Percentiles rank a stretch among this genome's conserved stretches.
These are phyloP conservation scores for Orychophragmus violaceus DNA, from an alignment of 345 rosid species.

Conservation along the genomic window DNA sequence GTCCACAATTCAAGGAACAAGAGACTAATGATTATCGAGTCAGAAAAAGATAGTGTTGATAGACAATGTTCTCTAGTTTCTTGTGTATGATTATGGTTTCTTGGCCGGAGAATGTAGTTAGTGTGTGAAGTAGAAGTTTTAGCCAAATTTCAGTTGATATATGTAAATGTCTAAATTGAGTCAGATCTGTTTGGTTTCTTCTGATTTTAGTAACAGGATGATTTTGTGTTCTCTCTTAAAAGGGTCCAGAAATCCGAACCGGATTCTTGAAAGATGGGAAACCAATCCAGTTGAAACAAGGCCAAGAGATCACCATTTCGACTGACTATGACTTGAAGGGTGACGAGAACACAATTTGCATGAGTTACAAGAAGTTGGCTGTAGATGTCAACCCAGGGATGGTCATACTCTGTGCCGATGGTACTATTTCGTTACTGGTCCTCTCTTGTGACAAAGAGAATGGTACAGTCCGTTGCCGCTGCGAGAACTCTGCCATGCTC, in stretches of 20 bases:
- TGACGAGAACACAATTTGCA: conserved; percentile 61
- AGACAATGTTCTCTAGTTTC: not conserved
- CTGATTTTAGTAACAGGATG: not conserved
- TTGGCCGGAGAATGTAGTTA: not conserved
- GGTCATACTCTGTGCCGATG: conserved; percentile 93
- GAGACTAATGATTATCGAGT: not conserved
- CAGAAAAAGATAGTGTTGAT: not conserved
- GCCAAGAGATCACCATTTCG: conserved; percentile 78
- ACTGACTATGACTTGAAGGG: conserved; percentile 80
- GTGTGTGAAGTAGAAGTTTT: not conserved
- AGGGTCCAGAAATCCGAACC: conserved; percentile 85
- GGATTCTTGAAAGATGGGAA: conserved; percentile 72
- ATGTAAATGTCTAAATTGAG: not conserved
- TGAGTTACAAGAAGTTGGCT: conserved; percentile 91
- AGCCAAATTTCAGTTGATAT: not conserved
- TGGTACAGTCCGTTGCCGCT: conserved; percentile 72
- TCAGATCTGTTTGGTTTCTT: not conserved
- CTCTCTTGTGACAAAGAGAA: conserved; percentile 60
- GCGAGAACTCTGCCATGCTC: conserved; percentile 88
- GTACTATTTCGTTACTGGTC: conserved; percentile 84
- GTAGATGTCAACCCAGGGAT: conserved; percentile 83
- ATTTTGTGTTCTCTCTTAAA: conserved; percentile 6
- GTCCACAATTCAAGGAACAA: not conserved
- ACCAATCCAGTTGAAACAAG: conserved; percentile 58
- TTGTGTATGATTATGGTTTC: not conserved